Conservation (phyloP, 108 stramenopile species). For the Nitzschia sp. region DNA sequence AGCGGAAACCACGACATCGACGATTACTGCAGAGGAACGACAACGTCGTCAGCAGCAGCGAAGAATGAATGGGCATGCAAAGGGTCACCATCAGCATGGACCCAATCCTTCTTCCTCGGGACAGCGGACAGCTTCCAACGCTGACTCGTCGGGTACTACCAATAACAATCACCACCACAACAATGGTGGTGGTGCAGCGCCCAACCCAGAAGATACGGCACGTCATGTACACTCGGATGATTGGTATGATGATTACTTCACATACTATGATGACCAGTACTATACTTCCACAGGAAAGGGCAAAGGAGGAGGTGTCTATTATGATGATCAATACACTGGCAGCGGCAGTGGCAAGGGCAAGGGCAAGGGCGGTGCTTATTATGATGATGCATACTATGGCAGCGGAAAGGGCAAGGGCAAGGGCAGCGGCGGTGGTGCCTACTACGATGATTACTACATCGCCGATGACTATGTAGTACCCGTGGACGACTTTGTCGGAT, state of each 20-base stretch:
- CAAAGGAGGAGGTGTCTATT: too few species aligned
- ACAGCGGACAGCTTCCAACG: too few species aligned
- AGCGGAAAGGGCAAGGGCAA: neutral
- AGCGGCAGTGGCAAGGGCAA: neutral
- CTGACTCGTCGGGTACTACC: too few species aligned
- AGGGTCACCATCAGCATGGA: too few species aligned
- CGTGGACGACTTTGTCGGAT: too few species aligned
- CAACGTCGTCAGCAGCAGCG: neutral
- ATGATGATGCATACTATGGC: neutral
- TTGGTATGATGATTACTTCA: conserved; percentile 12
- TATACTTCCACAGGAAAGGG: neutral
- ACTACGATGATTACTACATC: conserved; percentile 3
- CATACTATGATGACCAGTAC: conserved; percentile 6
- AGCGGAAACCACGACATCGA: too few species aligned
- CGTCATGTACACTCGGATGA: neutral
- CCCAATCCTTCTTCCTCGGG: too few species aligned
- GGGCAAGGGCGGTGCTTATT: neutral
- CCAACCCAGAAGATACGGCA: too few species aligned
- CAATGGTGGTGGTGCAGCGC: too few species aligned
- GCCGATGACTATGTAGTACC: too few species aligned
- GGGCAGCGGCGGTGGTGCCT: neutral
- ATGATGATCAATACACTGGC: conserved; percentile 4
- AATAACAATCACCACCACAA: too few species aligned
- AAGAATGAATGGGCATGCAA: too few species aligned
- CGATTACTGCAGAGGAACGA: neutral